Conservation (phyloP, 371 early-diverging fungal species). For the Umbelopsis sp. region DNA sequence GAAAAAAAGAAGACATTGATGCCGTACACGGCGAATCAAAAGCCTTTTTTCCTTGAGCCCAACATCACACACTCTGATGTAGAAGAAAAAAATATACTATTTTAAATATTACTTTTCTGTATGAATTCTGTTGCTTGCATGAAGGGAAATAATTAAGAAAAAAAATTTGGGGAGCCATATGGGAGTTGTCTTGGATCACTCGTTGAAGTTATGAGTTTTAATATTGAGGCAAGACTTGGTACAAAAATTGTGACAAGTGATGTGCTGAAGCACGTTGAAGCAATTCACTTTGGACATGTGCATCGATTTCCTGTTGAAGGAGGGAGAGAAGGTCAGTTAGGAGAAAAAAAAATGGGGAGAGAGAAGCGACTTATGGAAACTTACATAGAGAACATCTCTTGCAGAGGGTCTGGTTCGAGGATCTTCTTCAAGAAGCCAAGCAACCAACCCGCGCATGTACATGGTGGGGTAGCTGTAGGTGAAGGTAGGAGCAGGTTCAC, state of each 20-base stretch:
- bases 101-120: slow-evolving; percentile 11
- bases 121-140: background rate
- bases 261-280: slow-evolving; percentile 40
- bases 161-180: slow-evolving; percentile 6
- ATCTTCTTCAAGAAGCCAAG: slow-evolving; percentile 53
- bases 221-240: slow-evolving; percentile 31
- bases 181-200: background rate
- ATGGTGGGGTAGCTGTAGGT: slow-evolving; percentile 53
- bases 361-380: background rate
- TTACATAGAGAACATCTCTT: slow-evolving; percentile 44
- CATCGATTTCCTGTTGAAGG: slow-evolving; percentile 35
- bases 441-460: slow-evolving; percentile 54
- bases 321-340: background rate
- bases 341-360: background rate
- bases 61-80: background rate
- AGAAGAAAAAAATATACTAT: background rate
- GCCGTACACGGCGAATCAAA: slow-evolving; percentile 14
- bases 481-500: slow-evolving; percentile 53
- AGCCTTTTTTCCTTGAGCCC: background rate
- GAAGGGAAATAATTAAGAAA: background rate
- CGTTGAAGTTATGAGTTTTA: background rate
- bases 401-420: slow-evolving; percentile 42
- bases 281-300: slow-evolving; percentile 37
- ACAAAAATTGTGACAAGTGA: slow-evolving; percentile 37
- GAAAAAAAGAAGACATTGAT: background rate